Percentiles rank a stretch among this genome's conserved stretches.
phyloP scores from a whole-genome alignment of 208 protist genomes.

The Wallacemonas sp. region DNA sequence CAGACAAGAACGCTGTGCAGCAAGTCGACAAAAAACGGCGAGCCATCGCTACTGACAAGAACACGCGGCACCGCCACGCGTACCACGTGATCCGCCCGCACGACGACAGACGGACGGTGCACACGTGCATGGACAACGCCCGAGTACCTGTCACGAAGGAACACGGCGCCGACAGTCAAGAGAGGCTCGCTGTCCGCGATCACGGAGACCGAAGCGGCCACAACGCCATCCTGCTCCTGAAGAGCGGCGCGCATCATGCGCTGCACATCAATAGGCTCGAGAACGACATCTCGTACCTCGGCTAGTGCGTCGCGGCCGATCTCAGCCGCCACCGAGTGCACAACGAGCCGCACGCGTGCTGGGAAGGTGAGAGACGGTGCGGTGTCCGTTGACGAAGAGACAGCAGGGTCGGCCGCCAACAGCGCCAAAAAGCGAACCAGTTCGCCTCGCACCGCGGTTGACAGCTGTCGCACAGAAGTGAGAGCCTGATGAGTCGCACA shows the following conservation, averaged over 20 bases:
- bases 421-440: neutral
- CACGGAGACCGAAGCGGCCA: too few species aligned
- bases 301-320: neutral
- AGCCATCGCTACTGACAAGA: neutral
- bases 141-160: neutral
- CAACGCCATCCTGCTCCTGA: too few species aligned
- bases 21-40: neutral
- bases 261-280: neutral
- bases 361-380: neutral
- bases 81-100: neutral
- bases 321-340: neutral
- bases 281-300: neutral
- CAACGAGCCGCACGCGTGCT: neutral
- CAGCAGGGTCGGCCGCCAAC: too few species aligned
- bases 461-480: neutral
- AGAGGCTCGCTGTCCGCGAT: too few species aligned
- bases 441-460: neutral
- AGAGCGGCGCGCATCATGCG: too few species aligned
- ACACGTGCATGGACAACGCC: neutral
- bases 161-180: neutral
- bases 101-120: neutral
- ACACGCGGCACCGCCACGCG: neutral
- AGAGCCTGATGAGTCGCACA: neutral
- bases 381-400: too few species aligned
- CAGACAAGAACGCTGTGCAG: neutral